Evolutionary conservation across 805 yeast genomes (phyloP).

Genomic region (Candida methanosorbosa): DNA sequence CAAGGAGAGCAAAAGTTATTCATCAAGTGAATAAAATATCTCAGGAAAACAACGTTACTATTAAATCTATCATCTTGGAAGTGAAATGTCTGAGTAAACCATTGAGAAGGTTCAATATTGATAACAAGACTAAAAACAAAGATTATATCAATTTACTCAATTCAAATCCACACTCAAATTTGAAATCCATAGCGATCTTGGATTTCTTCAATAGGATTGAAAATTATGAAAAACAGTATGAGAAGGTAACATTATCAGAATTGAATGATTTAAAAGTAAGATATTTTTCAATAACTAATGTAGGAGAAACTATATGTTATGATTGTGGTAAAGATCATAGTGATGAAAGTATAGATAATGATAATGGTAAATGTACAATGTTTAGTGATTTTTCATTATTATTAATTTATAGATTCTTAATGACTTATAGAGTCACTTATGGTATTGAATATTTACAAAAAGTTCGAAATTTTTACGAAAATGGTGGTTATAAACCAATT

Average conservation of each 20-base stretch:
- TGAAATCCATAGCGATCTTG: conserved; percentile 32
- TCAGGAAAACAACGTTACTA: conserved; percentile 29
- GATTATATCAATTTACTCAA: conserved; percentile 50
- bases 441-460: conserved; percentile 23
- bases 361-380: conserved; percentile 8
- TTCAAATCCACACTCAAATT: too few relatives aligned
- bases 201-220: conserved; percentile 54
- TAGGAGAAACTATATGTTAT: conserved; percentile 25
- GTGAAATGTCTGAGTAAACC: conserved; percentile 46
- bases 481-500: conserved; percentile 21
- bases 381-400: conserved; percentile 16
- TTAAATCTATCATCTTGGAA: conserved; percentile 48
- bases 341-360: conserved; percentile 9
- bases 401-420: conserved; percentile 22
- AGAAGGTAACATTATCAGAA: conserved; percentile 28
- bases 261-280: conserved; percentile 15
- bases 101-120: conserved; percentile 51
- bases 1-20: conserved; percentile 48
- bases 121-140: conserved; percentile 51
- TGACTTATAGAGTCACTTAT: conserved; percentile 22
- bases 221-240: conserved; percentile 37
- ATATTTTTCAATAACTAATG: conserved; percentile 24
- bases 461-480: conserved; percentile 22
- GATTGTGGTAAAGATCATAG: conserved; percentile 22
- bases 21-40: conserved; percentile 45